Evolutionary conservation across 345 rosid species (phyloP), one percentile per base, ranked within the genome.

Genomic region (Aethionema arabicum): DNA sequence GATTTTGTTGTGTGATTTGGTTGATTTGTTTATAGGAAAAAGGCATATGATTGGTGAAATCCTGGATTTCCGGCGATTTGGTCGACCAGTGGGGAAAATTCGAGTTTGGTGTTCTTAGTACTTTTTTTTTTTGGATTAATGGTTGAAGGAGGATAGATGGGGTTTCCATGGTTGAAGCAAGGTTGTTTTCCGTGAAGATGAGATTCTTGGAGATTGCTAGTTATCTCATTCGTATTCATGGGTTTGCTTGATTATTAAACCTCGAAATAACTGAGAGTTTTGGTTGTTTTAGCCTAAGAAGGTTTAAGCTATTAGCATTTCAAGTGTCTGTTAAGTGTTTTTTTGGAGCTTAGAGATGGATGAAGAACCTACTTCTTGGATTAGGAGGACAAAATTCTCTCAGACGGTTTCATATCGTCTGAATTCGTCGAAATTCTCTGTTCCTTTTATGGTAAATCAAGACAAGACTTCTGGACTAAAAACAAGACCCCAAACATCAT

Each of bases 321-420:
- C 49, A 27, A 67, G 59, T 38, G 35, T 67, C 59, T 54, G n/a
- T 68, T 38, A 46, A 39, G 70, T 42, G 36, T 4, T 38, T 47
- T n/a, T 50, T 13, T 15, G 2, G 56, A 60, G 55, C 45, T 61
- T 29, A 54, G 68, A 72, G 40, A 93, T 88, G 96, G 90, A 71
- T 65, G 97, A 83, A 54, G 93, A 85, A 21, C 72, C 79, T 58
- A 52, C 43, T 75, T 95, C 97, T 36, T 95, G 96, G 99, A 71
- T 95, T 37, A 80, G 99, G 83, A 82, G 99, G 76, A 60, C 95
- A 0, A 95, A 88, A 33, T 95, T 78, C 71, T 90, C 99, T 32
- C 95, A 86, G 7, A 95, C 97, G 3, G 76, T 95, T 66, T 90
- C 81, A 65, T 83, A 88, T 56, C 84, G 99, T 61, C 51, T 90